Evolutionary conservation across 176 grass and related monocot genomes (phyloP).

Genomic region (Elaeis guineensis): DNA sequence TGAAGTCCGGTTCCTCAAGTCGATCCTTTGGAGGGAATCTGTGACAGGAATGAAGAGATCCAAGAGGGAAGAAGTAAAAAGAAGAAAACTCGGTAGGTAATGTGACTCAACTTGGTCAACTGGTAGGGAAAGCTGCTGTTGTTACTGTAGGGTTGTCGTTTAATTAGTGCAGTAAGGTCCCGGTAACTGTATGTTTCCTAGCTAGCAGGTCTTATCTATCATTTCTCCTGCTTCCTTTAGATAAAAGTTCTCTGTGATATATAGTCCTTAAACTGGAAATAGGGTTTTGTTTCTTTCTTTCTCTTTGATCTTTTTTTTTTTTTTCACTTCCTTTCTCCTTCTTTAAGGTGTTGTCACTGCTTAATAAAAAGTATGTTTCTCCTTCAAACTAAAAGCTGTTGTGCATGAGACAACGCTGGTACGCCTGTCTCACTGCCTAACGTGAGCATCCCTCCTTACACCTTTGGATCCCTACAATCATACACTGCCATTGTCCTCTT

Average conservation of each 20-base stretch:
- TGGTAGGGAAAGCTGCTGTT: too few species aligned
- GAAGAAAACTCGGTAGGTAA: too few species aligned
- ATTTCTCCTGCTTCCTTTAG: too few species aligned
- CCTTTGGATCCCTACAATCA: slow-evolving; percentile 18
- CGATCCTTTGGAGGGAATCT: slow-evolving; percentile 5
- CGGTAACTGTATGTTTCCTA: too few species aligned
- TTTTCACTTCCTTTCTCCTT: not conserved
- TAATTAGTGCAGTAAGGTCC: too few species aligned
- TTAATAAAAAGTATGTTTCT: not conserved
- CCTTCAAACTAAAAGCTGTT: not conserved
- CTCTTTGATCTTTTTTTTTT: not conserved
- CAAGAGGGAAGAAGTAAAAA: too few species aligned
- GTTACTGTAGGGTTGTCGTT: too few species aligned
- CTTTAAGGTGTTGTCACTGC: not conserved
- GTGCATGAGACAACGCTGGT: slow-evolving; percentile 16
- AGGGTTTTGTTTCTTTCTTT: not conserved
- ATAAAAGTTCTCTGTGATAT: not conserved
- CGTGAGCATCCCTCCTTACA: not conserved
- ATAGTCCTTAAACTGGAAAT: not conserved
- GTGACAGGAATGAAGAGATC: not conserved
- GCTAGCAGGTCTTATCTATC: too few species aligned
- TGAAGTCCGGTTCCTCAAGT: slow-evolving; percentile 34
- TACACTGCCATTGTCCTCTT: slow-evolving; percentile 8
- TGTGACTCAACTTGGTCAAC: too few species aligned
- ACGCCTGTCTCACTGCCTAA: slow-evolving; percentile 22